These are phyloP conservation scores for Anastatica hierochuntica DNA, from an alignment of 345 rosid species.

Conservation along the genomic window DNA sequence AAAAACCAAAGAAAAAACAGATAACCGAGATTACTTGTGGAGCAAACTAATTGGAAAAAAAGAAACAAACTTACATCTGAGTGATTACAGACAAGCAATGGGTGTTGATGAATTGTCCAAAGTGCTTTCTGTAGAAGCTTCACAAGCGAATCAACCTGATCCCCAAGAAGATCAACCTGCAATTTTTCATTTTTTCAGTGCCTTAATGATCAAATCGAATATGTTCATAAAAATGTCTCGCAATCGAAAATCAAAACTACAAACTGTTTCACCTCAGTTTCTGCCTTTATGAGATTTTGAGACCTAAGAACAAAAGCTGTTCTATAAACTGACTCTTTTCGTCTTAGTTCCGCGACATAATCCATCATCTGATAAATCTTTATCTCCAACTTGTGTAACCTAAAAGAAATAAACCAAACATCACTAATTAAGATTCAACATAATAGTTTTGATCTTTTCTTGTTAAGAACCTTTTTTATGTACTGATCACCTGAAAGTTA, in stretches of 20 bases:
- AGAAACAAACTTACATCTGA: slow-evolving; percentile 32
- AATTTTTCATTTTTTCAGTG: neutral
- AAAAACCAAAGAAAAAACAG: neutral
- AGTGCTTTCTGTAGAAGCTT: slow-evolving; percentile 44
- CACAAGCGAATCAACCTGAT: slow-evolving; percentile 59
- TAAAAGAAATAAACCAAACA: slow-evolving; percentile 9
- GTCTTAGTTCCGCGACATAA: slow-evolving; percentile 14
- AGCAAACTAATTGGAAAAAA: neutral
- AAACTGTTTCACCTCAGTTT: slow-evolving; percentile 52
- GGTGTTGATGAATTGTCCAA: slow-evolving; percentile 28
- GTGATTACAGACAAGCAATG: slow-evolving; percentile 33
- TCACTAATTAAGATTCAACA: neutral
- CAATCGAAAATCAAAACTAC: neutral
- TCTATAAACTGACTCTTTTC: slow-evolving; percentile 39
- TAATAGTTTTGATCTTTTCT: neutral
- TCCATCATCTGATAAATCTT: slow-evolving; percentile 24
- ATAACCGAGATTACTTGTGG: neutral
- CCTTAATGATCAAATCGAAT: neutral
- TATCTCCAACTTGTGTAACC: slow-evolving; percentile 41
- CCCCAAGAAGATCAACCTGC: slow-evolving; percentile 78
- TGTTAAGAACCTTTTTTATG: too few species aligned
- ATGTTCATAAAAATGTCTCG: too few species aligned
- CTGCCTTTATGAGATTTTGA: slow-evolving; percentile 68
- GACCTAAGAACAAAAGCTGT: slow-evolving; percentile 53
- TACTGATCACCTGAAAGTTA: slow-evolving; percentile 33